Evolutionary conservation across 345 rosid genomes (phyloP), one percentile per base, ranked within the genome.

Genomic region (Gossypium anomalum): DNA sequence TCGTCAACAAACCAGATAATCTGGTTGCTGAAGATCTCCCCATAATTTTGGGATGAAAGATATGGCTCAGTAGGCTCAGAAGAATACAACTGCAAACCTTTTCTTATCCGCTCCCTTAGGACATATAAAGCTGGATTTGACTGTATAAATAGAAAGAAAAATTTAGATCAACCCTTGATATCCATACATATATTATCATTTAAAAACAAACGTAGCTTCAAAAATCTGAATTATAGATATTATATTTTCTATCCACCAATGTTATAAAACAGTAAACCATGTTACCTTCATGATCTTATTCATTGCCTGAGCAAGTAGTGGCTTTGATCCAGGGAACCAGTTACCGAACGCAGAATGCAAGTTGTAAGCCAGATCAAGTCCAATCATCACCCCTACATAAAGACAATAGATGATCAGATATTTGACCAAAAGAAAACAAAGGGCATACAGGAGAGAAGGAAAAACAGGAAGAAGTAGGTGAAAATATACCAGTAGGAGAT

Each of bases 11-110:
- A 96, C 99, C 98, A 96, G 81, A 96, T 96, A 45, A 92, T 93
- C 79, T 96, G 99, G 80, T 96, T 96, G 86, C 99, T 93, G 85
- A 96, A 96, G 79, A 96, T 96, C 84, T 96, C 98, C 60, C 99
- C 99, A 80, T 96, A 96, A 73, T 96, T 96, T 80, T 96, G 99
- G 63, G 99, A 96, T 67, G 99, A 96, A 78, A 96, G 65, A 81
- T 96, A 96, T 12, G 98, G 99, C 76, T 96, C 99, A 43, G 99
- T 96, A 73, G 99, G 99, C 85, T 96, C 99, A 66, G 99, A 96
- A 74, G 99, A 96, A 82, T 96, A 96, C 77, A 96, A 72, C 92
- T 96, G 99, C 83, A 96, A 80, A 81, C 99, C 98, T 82, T 96
- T 96, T 86, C 99, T 88, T 81, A 96, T 93, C 43, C 99, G 90